A percentile compares a stretch with the other conserved stretches of the same genome.
These are phyloP conservation scores for Neopestalotiopsis rosae DNA, from an alignment of 2,329 filamentous ascomycete genomes.

Conservation along the genomic window DNA sequence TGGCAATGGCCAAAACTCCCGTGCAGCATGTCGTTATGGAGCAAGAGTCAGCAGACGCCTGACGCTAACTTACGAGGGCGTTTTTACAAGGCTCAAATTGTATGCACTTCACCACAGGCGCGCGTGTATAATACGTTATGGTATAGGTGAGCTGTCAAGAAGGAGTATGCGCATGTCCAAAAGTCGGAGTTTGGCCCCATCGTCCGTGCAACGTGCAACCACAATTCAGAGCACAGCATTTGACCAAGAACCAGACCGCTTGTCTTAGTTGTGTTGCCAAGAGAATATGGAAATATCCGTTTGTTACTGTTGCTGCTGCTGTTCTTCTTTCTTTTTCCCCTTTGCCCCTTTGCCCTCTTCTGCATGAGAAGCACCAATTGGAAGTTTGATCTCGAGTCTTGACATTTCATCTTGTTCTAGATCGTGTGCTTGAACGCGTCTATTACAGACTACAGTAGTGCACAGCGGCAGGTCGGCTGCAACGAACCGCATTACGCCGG, in stretches of 20 bases:
- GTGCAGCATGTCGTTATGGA: not conserved
- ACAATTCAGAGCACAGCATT: not conserved
- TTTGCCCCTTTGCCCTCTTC: not conserved
- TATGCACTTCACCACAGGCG: not conserved
- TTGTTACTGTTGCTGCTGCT: no score
- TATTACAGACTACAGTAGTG: not conserved
- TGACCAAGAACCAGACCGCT: not conserved
- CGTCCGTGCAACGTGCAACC: not conserved
- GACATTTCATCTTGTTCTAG: not conserved
- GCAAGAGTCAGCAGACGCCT: not conserved
- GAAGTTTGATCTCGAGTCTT: no score
- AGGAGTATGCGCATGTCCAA: not conserved
- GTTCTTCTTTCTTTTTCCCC: no score
- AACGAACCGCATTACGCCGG: slow-evolving; percentile 2
- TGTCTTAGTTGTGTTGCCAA: not conserved
- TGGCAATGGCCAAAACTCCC: not conserved
- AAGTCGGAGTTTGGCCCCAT: not conserved
- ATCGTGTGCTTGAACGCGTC: not conserved
- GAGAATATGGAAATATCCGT: not conserved
- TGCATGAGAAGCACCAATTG: not conserved
- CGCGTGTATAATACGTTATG: not conserved
- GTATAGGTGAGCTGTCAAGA: not conserved
- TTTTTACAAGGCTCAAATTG: not conserved
- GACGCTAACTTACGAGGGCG: not conserved
- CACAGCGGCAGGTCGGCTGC: not conserved